These are phyloP conservation scores for Pachysolen tannophilus DNA, from an alignment of 805 yeast species.

Conservation along the genomic window DNA sequence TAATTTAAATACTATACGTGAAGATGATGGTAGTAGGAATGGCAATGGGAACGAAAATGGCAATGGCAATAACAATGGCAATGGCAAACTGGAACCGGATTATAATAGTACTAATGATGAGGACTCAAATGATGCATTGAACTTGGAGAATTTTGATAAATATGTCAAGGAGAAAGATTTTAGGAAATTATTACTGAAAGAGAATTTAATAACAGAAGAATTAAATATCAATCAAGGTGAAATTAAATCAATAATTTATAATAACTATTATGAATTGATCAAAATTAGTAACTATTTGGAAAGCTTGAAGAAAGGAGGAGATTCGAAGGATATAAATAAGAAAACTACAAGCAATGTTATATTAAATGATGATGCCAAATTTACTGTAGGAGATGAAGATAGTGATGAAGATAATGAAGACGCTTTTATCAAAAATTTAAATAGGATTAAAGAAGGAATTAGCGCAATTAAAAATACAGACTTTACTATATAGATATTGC, in stretches of 20 bases:
- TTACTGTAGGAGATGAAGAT: not conserved
- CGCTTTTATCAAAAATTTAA: slow-evolving; percentile 16
- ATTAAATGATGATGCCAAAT: not conserved
- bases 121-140: slow-evolving; percentile 14
- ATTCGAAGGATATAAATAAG: not conserved
- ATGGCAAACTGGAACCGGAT: not conserved
- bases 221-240: slow-evolving; percentile 48
- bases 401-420: slow-evolving; percentile 13
- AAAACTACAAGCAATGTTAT: not conserved
- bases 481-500: too few species aligned
- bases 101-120: not conserved
- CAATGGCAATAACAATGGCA: not conserved
- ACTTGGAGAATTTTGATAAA: slow-evolving; percentile 23
- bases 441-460: slow-evolving; percentile 16
- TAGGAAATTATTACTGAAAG: slow-evolving; percentile 23
- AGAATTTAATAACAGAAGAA: slow-evolving; percentile 33
- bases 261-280: slow-evolving; percentile 67
- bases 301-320: slow-evolving; percentile 20
- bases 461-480: slow-evolving; percentile 12
- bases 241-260: slow-evolving; percentile 65
- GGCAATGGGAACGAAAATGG: slow-evolving; percentile 8
- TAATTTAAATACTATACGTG: slow-evolving; percentile 2
- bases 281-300: slow-evolving; percentile 52
- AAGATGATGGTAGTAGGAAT: not conserved
- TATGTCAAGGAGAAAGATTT: slow-evolving; percentile 23